Evolutionary conservation across 257 asterid genomes (phyloP), one percentile per base, ranked within the genome.

Genomic region (Linaria vulgaris): DNA sequence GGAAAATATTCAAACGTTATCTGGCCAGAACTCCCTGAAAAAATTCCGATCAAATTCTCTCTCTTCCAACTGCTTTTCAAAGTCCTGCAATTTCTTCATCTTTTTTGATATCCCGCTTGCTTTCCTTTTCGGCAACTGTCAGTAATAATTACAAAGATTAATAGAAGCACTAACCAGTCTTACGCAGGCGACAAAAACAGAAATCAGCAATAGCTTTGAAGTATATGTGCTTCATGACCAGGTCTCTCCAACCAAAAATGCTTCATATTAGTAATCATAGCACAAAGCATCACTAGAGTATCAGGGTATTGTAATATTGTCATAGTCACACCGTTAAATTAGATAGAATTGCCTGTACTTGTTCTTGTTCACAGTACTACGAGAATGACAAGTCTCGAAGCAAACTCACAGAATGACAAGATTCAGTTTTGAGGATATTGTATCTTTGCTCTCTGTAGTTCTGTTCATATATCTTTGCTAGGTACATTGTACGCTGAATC

Each of bases 11-110:
- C 83, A 91, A 66, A 91, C 92, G 17, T 91, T 91, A 61, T 91
- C 98, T 15, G 96, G 96, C 98, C 96, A 91, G 72, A 91, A 91
- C 79, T 80, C 91, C 78, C 96, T 74, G 81, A 78, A 86, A 61
- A 85, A 84, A 20, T 73, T 83, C 65, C 81, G 82, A 49, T 88
- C 98, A 30, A 88, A 85, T 76, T 88, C 96, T 68, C 58, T 74
- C 86, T 91, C 96, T 66, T 86, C 82, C 77, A 83, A 24, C 38
- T 56, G 85, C 76, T 83, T 68, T 77, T 91, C 98, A 10, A 83
- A 56, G 74, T 85, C 92, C 56, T 69, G 77, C 74, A 81, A 53
- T 75, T 91, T 86, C 85, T 77, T 86, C 74, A 77, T 76, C 90
- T 88, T 86, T 59, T 91, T 91, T 2, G 91, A 60, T 41, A 73